Evolutionary conservation across 371 early-diverging fungal species (phyloP), one percentile per base, ranked within the genome.

Genomic region (Actinomortierella wolfii): DNA sequence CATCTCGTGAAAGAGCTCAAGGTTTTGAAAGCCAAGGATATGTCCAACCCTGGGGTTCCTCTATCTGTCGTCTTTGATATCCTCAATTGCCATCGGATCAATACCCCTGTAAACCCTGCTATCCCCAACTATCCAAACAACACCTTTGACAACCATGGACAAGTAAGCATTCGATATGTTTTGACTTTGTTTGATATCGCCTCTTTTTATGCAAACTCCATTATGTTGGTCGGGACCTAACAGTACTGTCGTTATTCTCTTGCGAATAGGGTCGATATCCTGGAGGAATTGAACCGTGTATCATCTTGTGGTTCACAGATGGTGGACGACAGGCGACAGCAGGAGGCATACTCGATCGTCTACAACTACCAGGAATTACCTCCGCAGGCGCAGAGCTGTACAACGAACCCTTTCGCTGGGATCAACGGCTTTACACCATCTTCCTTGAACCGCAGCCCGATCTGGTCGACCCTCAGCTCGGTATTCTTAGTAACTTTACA

Each of bases 381-480:
- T 69, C 83, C 1, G 81, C 86, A 14, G 89, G 91, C 43, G 78
- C 76, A 6, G 82, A 83, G 34, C 65, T 79, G 21, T 86, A 83
- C 64, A 58, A 71, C 8, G 91, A 91, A 64, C 92, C 92, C 18
- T 91, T 90, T 42, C 77, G 92, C 11, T 91, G 92, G 92, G 90
- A 91, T 57, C 91, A 91, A 57, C 76, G 86, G 3, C 69, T 91
- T 24, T 79, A 76, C 41, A 81, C 89, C 9, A 70, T 90, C 28
- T 68, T 86, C 42, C 61, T 89, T 28, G 77, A 79, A 49, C 85
- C 84, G 11, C 71, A 79, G 8, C 61, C 66, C 7, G 79, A 77
- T 25, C 28, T 51, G n/a, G 71, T 82, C 51, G 81, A 86, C 55
- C 73, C 70, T 24, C 81, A 83, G 58, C 74, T 89, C 28, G 61